Evolutionary conservation across 2,329 filamentous ascomycete genomes (phyloP), one percentile per base, ranked within the genome.

Genomic region (Monosporascus cannonballus): DNA sequence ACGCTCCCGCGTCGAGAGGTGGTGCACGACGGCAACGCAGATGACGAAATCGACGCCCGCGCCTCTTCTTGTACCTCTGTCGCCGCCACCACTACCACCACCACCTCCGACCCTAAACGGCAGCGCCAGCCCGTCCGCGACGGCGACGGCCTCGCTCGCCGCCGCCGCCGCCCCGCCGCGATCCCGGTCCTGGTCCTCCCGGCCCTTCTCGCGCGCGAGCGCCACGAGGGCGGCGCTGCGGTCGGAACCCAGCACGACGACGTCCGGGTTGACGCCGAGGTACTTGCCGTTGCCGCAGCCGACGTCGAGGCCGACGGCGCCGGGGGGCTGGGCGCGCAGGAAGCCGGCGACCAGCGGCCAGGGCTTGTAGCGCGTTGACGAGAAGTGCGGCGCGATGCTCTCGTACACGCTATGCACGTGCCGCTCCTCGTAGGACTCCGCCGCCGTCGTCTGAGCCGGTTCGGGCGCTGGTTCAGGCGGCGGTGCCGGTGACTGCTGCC

Each of bases 211-310:
- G 3, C 72, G 67, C 50, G 81, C 79, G 50, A 84, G 75, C 37
- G 69, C 67, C 48, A 78, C 74, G 36, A 84, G 76, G 52, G 77
- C 73, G 24, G 75, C 76, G 62, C 83, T 95, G 75, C 90, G 83
- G 74, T 97, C 94, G 52, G 87, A 93, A 53, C 85, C 93, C 54
- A 97, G 69, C 51, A 96, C 86, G 73, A 89, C 91, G 48, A 96
- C 73, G 61, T 82, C 72, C 22, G 77, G 79, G 71, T 95, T 95
- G 53, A 96, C 87, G 55, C 80, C 76, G 55, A 97, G 76, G 69
- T 97, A 96, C 76, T 97, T 97, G 61, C 94, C 94, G 73, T 99
- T 99, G 54, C 94, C 94, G 72, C 94, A 97, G 55, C 94, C 94
- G 52, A 97, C 79, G 71, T 99, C 94, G 34, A 96, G 78, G 9